Evolutionary conservation across 257 asterid species (phyloP).

Genomic region (Apocynum venetum): DNA sequence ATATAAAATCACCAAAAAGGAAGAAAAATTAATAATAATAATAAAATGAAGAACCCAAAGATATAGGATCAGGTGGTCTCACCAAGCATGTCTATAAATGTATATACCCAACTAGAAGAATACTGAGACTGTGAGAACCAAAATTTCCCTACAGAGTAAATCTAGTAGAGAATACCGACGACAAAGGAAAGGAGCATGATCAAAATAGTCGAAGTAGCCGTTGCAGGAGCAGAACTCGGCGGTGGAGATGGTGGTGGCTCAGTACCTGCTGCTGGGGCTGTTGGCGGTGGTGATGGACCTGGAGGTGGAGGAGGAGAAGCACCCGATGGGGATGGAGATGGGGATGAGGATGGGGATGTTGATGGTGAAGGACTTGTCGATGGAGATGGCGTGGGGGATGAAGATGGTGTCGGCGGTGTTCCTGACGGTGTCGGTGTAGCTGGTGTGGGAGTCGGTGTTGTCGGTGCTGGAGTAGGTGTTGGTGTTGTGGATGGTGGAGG

Average conservation of each 20-base stretch:
- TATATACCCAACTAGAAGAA: slow-evolving; percentile 2
- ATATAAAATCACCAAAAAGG: not conserved
- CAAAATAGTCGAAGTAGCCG: not conserved
- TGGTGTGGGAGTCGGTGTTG: slow-evolving; percentile 5
- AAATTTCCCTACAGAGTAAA: not conserved
- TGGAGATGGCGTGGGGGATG: slow-evolving; percentile 6
- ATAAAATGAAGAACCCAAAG: not conserved
- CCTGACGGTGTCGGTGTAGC: slow-evolving; percentile 7
- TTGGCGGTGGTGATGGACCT: not conserved
- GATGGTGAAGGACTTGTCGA: not conserved
- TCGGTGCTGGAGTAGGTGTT: slow-evolving; percentile 2
- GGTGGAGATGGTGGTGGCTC: slow-evolving; percentile 14
- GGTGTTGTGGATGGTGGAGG: slow-evolving; percentile 18
- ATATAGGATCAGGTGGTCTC: not conserved
- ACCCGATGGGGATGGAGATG: not conserved
- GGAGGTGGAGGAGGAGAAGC: not conserved
- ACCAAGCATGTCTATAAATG: not conserved
- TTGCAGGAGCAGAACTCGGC: slow-evolving; percentile 6
- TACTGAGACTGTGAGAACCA: not conserved
- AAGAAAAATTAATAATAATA: not conserved
- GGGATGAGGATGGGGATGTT: not conserved
- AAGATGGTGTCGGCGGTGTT: slow-evolving; percentile 10
- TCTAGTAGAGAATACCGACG: slow-evolving; percentile 12
- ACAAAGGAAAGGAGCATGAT: slow-evolving; percentile 6
- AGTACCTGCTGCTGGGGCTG: slow-evolving; percentile 10